Evolutionary conservation across 2,329 filamentous ascomycete species (phyloP), one percentile per base, ranked within the genome.

Genomic region (Aspergillus eucalypticola): DNA sequence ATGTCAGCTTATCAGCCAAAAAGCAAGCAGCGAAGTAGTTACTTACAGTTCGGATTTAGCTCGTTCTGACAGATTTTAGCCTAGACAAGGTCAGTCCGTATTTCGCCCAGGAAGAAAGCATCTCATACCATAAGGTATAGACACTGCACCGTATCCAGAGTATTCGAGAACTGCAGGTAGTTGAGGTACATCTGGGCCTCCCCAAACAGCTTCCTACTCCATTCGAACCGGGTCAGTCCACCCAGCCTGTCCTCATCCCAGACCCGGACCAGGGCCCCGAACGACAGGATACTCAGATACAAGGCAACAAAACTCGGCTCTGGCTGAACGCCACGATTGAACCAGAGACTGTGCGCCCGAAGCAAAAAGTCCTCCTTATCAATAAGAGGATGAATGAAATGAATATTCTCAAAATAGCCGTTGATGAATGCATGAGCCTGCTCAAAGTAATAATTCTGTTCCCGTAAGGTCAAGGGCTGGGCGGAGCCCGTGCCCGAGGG

Each of bases 51-150:
- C 5, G 79, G 78, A 54, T 81, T 81, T 4, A 83, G 70, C 60
- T 82, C 79, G 53, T 82, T 81, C 59, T 82, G 81, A 61, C 79
- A 82, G 3, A 82, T 75, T 64, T 82, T 82, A 6, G 79, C 76
- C 77, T 79, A 38, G 19, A 7, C 13, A 32, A 41, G 5, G 27
- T 65, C 21, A 60, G 51, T 38, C 32, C 52, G n/a, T 8, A 27
- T 11, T 19, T 27, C 7, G 21, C 3, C n/a, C 11, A 11, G 1
- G 3, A 5, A 11, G n/a, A 15, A 2, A 5, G 1, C 1, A 11
- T 5, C 1, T 23, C n/a, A 3, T 59, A 79, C 79, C 74, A 83
- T 74, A 6, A 82, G 72, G 60, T 82, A 79, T 35, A 80, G 74
- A 46, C 78, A 79, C 56, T 83, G 81, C 3, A 82, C 79, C 59